phyloP scores from a whole-genome alignment of 2,329 filamentous ascomycete species.

The Zymoseptoria brevis region DNA sequence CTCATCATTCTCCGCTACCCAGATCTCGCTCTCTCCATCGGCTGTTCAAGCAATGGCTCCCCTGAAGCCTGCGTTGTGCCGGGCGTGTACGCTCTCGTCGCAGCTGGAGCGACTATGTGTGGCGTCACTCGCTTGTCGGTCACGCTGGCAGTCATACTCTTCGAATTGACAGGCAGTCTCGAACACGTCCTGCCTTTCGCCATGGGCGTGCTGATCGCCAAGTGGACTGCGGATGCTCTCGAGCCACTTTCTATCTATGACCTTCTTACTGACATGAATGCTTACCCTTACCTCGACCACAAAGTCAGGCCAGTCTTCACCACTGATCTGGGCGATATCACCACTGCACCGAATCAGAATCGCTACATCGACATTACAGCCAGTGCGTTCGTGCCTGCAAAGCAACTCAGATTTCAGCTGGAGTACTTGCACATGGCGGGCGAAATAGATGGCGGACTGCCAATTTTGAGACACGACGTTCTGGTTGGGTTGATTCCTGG shows the following conservation, averaged over 20 bases:
- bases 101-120: conserved; percentile 95
- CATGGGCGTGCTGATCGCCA: conserved; percentile 83
- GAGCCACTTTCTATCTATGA: conserved; percentile 95
- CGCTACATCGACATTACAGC: conserved; percentile 81
- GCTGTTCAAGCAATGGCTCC: conserved; percentile 58
- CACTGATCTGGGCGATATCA: conserved; percentile 77
- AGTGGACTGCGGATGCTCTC: conserved; percentile 94
- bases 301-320: conserved; percentile 90
- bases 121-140: conserved; percentile 90
- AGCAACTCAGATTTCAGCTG: conserved; percentile 69
- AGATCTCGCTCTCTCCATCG: conserved; percentile 62
- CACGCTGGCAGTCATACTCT: conserved; percentile 87
- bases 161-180: conserved; percentile 88
- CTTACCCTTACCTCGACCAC: conserved; percentile 94
- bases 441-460: conserved; percentile 85
- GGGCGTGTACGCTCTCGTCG: conserved; percentile 92
- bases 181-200: conserved; percentile 95
- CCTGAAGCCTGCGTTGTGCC: conserved; percentile 84
- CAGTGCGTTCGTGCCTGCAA: conserved; percentile 71
- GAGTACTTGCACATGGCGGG: conserved; percentile 74
- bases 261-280: conserved; percentile 90
- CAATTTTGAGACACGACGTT: conserved; percentile 69
- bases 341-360: conserved; percentile 64
- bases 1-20: conserved; percentile 70
- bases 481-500: conserved; percentile 88